Conservation (phyloP, 2,329 filamentous ascomycete species). For the Lachnellula suecica region DNA sequence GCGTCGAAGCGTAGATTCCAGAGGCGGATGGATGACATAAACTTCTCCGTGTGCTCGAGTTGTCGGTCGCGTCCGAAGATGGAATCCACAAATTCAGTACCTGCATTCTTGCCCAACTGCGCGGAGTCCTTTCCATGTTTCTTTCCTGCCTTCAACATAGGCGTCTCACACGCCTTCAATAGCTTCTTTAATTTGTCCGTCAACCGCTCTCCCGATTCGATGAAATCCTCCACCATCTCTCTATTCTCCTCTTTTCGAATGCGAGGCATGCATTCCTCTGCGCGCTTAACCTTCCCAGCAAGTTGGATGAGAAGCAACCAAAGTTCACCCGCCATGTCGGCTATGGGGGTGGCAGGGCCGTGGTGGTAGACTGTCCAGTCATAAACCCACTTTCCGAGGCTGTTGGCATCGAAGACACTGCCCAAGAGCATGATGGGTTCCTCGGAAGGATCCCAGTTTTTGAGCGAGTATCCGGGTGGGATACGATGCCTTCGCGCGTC, state of each 20-base stretch:
- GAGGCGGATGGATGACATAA: slow-evolving; percentile 84
- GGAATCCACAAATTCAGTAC: slow-evolving; percentile 92
- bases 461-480: slow-evolving; percentile 86
- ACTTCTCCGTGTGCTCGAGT: slow-evolving; percentile 83
- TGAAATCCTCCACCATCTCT: slow-evolving; percentile 86
- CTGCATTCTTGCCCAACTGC: slow-evolving; percentile 86
- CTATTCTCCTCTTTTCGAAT: slow-evolving; percentile 72
- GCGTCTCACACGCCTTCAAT: slow-evolving; percentile 87
- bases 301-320: slow-evolving; percentile 95
- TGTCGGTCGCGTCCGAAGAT: slow-evolving; percentile 92
- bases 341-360: slow-evolving; percentile 77
- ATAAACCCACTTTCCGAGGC: slow-evolving; percentile 98
- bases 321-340: slow-evolving; percentile 89
- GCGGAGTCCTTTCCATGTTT: slow-evolving; percentile 63
- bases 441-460: slow-evolving; percentile 97
- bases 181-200: slow-evolving; percentile 82
- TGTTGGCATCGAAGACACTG: slow-evolving; percentile 96
- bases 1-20: slow-evolving; percentile 94
- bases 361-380: slow-evolving; percentile 97
- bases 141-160: slow-evolving; percentile 91
- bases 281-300: slow-evolving; percentile 88
- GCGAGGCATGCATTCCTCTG: slow-evolving; percentile 72
- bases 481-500: slow-evolving; percentile 70
- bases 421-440: slow-evolving; percentile 91
- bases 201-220: slow-evolving; percentile 82